A percentile compares a stretch with the other conserved stretches of the same genome.
phyloP scores from a whole-genome alignment of 2,329 filamentous ascomycete genomes.

The Orbilia ellipsospora region DNA sequence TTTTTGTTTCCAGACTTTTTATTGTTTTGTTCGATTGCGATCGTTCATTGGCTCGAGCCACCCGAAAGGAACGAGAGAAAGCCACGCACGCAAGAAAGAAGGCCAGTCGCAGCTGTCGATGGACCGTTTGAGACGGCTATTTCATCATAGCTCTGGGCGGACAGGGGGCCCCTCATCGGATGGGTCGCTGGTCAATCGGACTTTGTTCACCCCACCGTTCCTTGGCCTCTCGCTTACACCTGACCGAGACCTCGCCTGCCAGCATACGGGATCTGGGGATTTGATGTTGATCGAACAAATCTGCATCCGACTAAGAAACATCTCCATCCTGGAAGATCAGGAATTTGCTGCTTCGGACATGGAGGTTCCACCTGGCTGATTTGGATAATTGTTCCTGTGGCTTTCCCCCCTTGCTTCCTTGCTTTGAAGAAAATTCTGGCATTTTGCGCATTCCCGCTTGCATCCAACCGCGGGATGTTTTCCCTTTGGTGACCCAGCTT shows the following conservation, averaged over 20 bases:
- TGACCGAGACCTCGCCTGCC: slow-evolving; percentile 24
- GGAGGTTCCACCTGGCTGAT: slow-evolving; percentile 4
- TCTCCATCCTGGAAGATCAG: not conserved
- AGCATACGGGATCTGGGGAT: slow-evolving; percentile 21
- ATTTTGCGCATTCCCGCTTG: slow-evolving; percentile 21
- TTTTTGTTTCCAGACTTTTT: too few relatives aligned
- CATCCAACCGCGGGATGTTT: slow-evolving; percentile 36
- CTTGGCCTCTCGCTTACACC: slow-evolving; percentile 29
- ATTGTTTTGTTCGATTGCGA: too few relatives aligned
- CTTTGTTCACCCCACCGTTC: slow-evolving; percentile 1
- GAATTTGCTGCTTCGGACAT: not conserved
- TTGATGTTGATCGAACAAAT: slow-evolving; percentile 24
- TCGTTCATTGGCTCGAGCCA: too few relatives aligned
- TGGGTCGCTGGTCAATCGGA: slow-evolving; percentile 7
- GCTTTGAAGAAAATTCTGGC: slow-evolving; percentile 5
- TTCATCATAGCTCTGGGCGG: slow-evolving; percentile 7
- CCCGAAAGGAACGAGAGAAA: not conserved
- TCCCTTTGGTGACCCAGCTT: not conserved
- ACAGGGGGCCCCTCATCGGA: slow-evolving; percentile 9
- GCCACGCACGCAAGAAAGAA: slow-evolving; percentile 18
- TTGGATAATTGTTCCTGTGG: slow-evolving; percentile 9
- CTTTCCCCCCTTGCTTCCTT: not conserved
- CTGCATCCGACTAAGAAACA: slow-evolving; percentile 11
- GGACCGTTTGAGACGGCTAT: slow-evolving; percentile 5
- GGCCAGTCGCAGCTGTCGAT: too few relatives aligned